A percentile compares a stretch with the other conserved stretches of the same genome.
phyloP scores from a whole-genome alignment of 2,329 filamentous ascomycete species.

The Beauveria caledonica region DNA sequence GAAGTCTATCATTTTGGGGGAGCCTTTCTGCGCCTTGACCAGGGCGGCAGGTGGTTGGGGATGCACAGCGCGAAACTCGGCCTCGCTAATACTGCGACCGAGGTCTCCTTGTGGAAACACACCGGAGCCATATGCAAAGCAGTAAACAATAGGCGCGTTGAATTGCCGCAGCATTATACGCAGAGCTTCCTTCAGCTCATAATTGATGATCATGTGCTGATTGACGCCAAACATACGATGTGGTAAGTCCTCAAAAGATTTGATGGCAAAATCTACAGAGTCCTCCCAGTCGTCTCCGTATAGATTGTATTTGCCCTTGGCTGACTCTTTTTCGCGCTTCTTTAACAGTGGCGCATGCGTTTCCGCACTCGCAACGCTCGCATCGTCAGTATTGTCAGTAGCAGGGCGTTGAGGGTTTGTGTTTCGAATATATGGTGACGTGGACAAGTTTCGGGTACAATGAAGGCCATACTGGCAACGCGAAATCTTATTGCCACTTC shows the following conservation, averaged over 20 bases:
- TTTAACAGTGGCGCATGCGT: not conserved
- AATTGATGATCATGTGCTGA: slow-evolving; percentile 91
- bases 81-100: slow-evolving; percentile 45
- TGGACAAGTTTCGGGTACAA: not conserved
- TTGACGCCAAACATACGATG: slow-evolving; percentile 74
- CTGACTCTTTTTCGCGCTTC: slow-evolving; percentile 19
- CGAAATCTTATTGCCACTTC: not conserved
- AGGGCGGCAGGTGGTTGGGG: slow-evolving; percentile 75
- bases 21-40: slow-evolving; percentile 74
- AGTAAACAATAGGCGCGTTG: slow-evolving; percentile 86
- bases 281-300: slow-evolving; percentile 37
- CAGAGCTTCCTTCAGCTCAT: slow-evolving; percentile 87
- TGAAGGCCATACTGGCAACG: not conserved
- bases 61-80: slow-evolving; percentile 59
- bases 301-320: slow-evolving; percentile 25
- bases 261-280: slow-evolving; percentile 32
- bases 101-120: slow-evolving; percentile 74
- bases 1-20: slow-evolving; percentile 96
- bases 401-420: not conserved
- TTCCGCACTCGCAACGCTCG: not conserved
- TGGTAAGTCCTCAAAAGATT: slow-evolving; percentile 37
- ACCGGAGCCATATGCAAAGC: slow-evolving; percentile 93
- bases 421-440: not conserved
- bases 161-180: slow-evolving; percentile 87
- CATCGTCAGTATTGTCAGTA: not conserved